Conservation (phyloP, 177 flowering plant species). For the Vitis hybrid region DNA sequence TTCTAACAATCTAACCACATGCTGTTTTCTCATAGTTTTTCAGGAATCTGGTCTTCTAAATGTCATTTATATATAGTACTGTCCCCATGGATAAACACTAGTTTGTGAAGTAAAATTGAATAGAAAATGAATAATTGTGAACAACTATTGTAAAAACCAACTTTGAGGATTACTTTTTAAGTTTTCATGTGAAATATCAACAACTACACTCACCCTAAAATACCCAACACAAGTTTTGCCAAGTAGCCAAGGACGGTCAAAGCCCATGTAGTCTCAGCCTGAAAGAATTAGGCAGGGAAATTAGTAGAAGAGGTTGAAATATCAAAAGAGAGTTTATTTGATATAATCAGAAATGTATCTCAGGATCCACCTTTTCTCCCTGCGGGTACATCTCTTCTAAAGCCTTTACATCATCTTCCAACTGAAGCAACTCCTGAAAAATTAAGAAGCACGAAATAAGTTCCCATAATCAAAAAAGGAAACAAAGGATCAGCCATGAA, state of each 20-base stretch:
- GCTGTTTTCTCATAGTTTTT: no score
- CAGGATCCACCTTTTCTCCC: constrained; percentile 76
- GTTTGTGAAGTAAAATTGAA: no score
- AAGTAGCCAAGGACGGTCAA: constrained; percentile 94
- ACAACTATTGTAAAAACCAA: background rate
- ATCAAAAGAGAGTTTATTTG: background rate
- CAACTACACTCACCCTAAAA: constrained; percentile 63
- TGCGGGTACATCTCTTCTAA: constrained; percentile 98
- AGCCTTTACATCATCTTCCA: constrained; percentile 95
- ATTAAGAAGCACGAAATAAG: constrained; percentile 18
- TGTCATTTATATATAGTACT: no score
- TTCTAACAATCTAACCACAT: no score
- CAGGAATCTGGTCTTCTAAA: no score
- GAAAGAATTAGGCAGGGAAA: constrained; percentile 21
- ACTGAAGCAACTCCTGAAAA: constrained; percentile 81
- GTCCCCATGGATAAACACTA: no score
- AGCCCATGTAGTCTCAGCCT: constrained; percentile 99
- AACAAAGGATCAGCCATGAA: background rate
- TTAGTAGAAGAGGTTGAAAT: constrained; percentile 2
- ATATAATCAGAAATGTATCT: background rate
- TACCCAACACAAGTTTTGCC: constrained; percentile 83
- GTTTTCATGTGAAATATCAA: background rate
- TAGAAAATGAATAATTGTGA: no score
- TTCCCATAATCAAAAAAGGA: background rate
- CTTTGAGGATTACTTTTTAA: background rate